Evolutionary conservation across 345 rosid genomes (phyloP).

Genomic region (Heritiera fomes): DNA sequence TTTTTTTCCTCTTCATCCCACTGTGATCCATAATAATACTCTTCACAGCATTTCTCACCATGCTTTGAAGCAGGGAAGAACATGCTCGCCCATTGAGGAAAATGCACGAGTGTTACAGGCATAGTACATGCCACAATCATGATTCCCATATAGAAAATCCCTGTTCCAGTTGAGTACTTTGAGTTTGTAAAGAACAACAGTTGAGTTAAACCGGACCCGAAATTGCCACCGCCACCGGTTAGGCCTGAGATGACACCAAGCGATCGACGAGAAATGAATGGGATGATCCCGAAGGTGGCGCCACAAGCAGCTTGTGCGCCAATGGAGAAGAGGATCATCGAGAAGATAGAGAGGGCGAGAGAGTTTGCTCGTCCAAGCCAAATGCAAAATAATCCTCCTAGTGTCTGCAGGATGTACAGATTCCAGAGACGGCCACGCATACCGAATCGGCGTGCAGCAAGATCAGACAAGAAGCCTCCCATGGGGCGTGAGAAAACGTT

Average conservation of each 20-base stretch:
- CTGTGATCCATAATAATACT: slow-evolving; percentile 47
- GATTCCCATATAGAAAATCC: slow-evolving; percentile 53
- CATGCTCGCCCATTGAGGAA: slow-evolving; percentile 75
- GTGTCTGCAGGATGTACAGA: slow-evolving; percentile 53
- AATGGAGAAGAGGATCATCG: slow-evolving; percentile 55
- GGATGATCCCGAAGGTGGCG: slow-evolving; percentile 59
- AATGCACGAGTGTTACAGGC: slow-evolving; percentile 45
- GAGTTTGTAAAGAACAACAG: slow-evolving; percentile 47
- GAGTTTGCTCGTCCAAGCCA: slow-evolving; percentile 48
- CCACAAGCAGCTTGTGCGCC: slow-evolving; percentile 66
- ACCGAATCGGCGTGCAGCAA: slow-evolving; percentile 42
- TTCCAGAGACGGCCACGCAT: slow-evolving; percentile 62
- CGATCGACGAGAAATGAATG: slow-evolving; percentile 57
- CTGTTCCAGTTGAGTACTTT: slow-evolving; percentile 35
- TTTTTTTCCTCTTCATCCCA: slow-evolving; percentile 45
- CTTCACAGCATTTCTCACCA: slow-evolving; percentile 38
- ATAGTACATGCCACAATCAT: slow-evolving; percentile 58
- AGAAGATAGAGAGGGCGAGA: slow-evolving; percentile 33
- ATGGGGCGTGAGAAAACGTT: slow-evolving; percentile 55
- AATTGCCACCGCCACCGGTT: slow-evolving; percentile 62
- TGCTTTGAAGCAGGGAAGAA: slow-evolving; percentile 44
- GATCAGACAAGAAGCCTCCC: slow-evolving; percentile 50
- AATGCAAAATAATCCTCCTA: slow-evolving; percentile 56
- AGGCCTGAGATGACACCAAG: slow-evolving; percentile 54
- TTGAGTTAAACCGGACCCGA: slow-evolving; percentile 60